These are phyloP conservation scores for Oxytropis ochrocephala DNA, from an alignment of 306 rosid species.

Conservation along the genomic window DNA sequence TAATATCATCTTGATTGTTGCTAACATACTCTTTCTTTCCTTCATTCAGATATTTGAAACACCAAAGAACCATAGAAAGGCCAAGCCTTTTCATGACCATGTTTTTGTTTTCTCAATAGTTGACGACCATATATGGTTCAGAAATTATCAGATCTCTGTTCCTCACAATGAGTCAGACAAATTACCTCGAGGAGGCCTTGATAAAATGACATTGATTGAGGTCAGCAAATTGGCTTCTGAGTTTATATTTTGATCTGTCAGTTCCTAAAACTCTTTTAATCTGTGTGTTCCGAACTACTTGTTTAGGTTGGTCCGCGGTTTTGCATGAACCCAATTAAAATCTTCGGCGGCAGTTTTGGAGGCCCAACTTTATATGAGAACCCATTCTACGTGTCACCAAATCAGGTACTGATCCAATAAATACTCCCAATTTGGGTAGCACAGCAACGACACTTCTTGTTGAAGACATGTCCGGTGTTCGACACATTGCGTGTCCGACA, in stretches of 20 bases:
- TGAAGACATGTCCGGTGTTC: no score
- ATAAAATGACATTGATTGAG: conserved; percentile 91
- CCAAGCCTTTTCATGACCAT: conserved; percentile 86
- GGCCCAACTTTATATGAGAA: conserved; percentile 89
- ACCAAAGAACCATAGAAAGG: conserved; percentile 79
- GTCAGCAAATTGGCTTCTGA: conserved; percentile 28
- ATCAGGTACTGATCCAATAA: conserved; percentile 50
- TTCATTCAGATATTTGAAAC: conserved; percentile 70
- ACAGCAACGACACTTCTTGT: no score
- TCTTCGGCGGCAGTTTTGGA: conserved; percentile 97
- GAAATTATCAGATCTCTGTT: conserved; percentile 88
- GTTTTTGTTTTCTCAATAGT: conserved; percentile 92
- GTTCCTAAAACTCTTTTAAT: conserved; percentile 18
- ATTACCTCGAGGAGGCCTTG: conserved; percentile 83
- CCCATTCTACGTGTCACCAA: conserved; percentile 87
- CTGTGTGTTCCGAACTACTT: conserved; percentile 14
- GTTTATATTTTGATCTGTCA: background rate
- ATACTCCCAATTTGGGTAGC: background rate
- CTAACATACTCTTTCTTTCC: conserved; percentile 10
- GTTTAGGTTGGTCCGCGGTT: conserved; percentile 89
- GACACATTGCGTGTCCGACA: no score
- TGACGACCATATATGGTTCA: conserved; percentile 97
- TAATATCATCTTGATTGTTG: background rate
- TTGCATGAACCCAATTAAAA: conserved; percentile 91
- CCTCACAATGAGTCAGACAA: conserved; percentile 83